Evolutionary conservation across 176 grass and related monocot species (phyloP).

Genomic region (Juncus inflexus): DNA sequence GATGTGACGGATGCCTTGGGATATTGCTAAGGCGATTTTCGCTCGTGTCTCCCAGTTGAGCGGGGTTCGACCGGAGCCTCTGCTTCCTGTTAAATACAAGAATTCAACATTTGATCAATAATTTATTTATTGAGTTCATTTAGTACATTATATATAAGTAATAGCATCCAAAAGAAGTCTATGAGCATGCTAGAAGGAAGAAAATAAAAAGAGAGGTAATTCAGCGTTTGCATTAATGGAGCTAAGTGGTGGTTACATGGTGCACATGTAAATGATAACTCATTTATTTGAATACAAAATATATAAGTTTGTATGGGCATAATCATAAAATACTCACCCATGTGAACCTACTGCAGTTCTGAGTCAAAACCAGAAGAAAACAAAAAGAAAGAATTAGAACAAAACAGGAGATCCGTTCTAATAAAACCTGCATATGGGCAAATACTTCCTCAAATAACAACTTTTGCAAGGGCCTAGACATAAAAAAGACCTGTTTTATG

Average conservation of each 20-base stretch:
- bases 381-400: background rate
- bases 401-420: background rate
- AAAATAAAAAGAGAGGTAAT: background rate
- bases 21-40: slow-evolving; percentile 55
- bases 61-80: slow-evolving; percentile 33
- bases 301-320: background rate
- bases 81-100: slow-evolving; percentile 34
- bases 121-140: background rate
- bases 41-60: slow-evolving; percentile 55
- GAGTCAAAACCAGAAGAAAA: background rate
- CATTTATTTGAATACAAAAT: background rate
- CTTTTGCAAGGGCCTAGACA: too few relatives aligned
- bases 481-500: too few relatives aligned
- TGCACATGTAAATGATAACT: background rate
- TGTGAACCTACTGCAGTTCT: background rate
- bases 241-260: too few relatives aligned
- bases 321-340: background rate
- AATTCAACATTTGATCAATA: background rate
- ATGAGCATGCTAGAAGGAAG: background rate
- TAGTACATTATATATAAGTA: slow-evolving; percentile 9
- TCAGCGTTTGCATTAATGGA: too few relatives aligned
- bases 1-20: slow-evolving; percentile 58
- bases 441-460: too few relatives aligned
- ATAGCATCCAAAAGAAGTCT: background rate
- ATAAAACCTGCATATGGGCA: too few relatives aligned